phyloP scores from a whole-genome alignment of 495 filamentous ascomycete species.

The Cercophora samala region DNA sequence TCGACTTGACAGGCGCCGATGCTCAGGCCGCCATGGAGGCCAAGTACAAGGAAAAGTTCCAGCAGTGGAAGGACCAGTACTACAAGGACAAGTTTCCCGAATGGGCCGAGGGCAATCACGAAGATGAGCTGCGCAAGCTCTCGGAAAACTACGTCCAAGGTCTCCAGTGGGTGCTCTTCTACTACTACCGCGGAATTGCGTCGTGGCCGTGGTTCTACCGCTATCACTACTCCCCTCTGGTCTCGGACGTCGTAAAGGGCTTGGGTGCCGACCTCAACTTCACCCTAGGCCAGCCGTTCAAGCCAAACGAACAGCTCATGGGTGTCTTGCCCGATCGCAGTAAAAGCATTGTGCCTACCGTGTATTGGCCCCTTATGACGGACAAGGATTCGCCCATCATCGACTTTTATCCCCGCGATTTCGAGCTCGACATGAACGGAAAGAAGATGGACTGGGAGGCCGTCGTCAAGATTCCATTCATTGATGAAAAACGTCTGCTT shows the following conservation, averaged over 20 bases:
- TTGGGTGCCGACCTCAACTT: conserved; percentile 87
- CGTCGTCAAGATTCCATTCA: conserved; percentile 98
- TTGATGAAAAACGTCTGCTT: conserved; percentile 82
- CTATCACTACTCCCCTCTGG: conserved; percentile 98
- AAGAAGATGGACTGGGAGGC: conserved; percentile 99
- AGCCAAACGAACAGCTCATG: conserved; percentile 96
- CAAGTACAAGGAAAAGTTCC: conserved; percentile 84
- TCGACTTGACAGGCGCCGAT: conserved; percentile 77
- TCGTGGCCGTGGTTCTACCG: conserved; percentile 98
- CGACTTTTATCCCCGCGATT: conserved; percentile 97
- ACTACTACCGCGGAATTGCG: conserved; percentile 94
- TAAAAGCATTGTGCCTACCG: conserved; percentile 85
- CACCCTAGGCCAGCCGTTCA: conserved; percentile 87
- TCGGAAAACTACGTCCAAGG: conserved; percentile 97
- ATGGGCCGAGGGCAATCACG: conserved; percentile 75
- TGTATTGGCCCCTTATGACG: conserved; percentile 92
- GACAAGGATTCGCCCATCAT: conserved; percentile 89
- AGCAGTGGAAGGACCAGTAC: conserved; percentile 88
- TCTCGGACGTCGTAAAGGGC: conserved; percentile 79
- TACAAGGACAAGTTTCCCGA: conserved; percentile 80
- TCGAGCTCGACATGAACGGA: conserved; percentile 98
- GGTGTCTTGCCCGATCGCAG: conserved; percentile 95
- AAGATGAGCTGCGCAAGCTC: conserved; percentile 75
- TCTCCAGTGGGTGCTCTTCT: conserved; percentile 96
- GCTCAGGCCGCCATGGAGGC: conserved; percentile 70